Evolutionary conservation across 768 basidiomycete species (phyloP), one percentile per base, ranked within the genome.

Genomic region (Calocera viscosa): DNA sequence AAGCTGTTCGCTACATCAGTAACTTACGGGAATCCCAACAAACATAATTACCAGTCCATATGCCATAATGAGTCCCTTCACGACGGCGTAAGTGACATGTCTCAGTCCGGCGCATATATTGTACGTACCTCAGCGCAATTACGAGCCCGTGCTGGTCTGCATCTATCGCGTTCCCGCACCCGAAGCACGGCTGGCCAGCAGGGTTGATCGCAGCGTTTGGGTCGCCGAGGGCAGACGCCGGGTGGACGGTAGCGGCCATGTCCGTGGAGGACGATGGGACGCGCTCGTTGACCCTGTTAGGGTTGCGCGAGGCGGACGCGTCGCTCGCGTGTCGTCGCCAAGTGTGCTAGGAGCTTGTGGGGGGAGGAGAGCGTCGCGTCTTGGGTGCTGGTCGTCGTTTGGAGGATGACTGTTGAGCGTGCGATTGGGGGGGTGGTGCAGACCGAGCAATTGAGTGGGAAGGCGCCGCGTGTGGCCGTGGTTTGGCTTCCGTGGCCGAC

Each of bases 151-250:
- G 53, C 53, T 60, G 53, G 22, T 60, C 53, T 5, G 53, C 53
- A 32, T 60, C 53, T 12, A 60, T 60, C 14, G 53, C 53, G 53
- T 60, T 60, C 53, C 53, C 53, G 30, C 53, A 60, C 30, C 53
- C 53, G 26, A 60, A 60, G 53, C 53, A 60, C 30, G 53, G 53
- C 53, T 60, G 53, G 2, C 53, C 53, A 26, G 30, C 30, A 28
- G 53, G 53, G 53, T 60, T 60, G 53, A 60, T 60, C 5, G 53
- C 53, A 3, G 53, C 53, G 22, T 60, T 32, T 7, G 53, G 53
- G 30, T 60, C 53, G 53, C 53, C 53, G 14, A 60, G 53, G 5
- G 53, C 30, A 2, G 53, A 60, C 2, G 53, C 53, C 2, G 24
- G 53, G 22, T 60, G 53, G 2, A 60, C 53, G 11, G 30, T 60